Base-by-base conservation (phyloP, 1,139 yeast species). In the Yamadazyma blattariae region DNA sequence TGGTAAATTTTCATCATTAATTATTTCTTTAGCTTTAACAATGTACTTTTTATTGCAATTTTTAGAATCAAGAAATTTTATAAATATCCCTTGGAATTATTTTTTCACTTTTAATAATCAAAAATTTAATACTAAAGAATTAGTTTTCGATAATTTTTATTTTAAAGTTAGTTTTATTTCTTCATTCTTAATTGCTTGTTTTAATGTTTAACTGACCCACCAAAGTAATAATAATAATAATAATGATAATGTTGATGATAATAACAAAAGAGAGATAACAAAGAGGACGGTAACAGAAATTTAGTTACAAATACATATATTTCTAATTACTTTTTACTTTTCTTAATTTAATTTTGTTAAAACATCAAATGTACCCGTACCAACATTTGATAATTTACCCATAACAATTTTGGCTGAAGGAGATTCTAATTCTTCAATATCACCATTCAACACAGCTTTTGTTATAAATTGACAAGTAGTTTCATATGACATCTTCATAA, bases 401-500 rank as follows among this genome's bases (percentile, higher is more conserved):
- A 89, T 61, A 33, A 94, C 98, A 50, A 94, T 80, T 56, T 94
- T 77, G n/a, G 98, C 95, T 30, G 96, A 85, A 22, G 99, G 99
- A 42, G 89, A 80, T 50, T 88, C 90, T 54, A 94, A 70, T 45
- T 81, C 81, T 64, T 94, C 99, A 51, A 82, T 72, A 45, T 87
- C 96, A 44, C 94, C 89, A 50, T 92, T 94, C 57, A 94, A 72
- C 30, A 94, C 97, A 10, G 98, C 96, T 70, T 88, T 88, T 36
- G 97, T 92, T 61, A 94, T 76, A 74, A 94, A 94, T 63, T 87
- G 95, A 70, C 97, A 89, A 2, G 99, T 94, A 32, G 98, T 92
- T 67, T 94, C 99, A 63, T 89, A 94, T 40, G 97, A 88, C 99
- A 94, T 94, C 74, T 94, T 94, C 92, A 89, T 83, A 70, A 94